These are phyloP conservation scores for Puya raimondii DNA, from an alignment of 176 grass and related monocot genomes.

Conservation along the genomic window DNA sequence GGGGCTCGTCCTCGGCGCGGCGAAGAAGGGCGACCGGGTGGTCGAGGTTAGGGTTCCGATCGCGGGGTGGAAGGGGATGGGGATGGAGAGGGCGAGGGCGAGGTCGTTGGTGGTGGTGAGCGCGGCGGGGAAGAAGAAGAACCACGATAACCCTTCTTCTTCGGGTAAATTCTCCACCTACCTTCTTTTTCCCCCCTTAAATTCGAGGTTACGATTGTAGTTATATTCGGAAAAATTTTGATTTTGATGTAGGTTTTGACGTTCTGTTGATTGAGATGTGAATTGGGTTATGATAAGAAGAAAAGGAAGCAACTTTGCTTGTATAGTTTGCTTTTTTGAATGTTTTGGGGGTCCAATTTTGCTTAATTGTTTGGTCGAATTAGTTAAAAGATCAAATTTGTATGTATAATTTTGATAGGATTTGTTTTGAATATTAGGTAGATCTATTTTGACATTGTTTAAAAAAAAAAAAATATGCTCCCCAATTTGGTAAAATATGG, in stretches of 20 bases:
- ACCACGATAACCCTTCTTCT: slow-evolving; percentile 28
- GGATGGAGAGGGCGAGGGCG: slow-evolving; percentile 21
- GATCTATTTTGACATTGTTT: no score
- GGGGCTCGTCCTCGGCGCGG: slow-evolving; percentile 20
- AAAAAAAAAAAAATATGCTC: no score
- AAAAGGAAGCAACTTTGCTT: no score
- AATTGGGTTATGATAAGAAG: background rate
- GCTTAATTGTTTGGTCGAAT: no score
- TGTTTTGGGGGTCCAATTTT: no score
- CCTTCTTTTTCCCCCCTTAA: background rate
- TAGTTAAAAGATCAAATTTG: no score
- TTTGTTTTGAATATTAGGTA: no score
- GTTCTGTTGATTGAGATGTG: slow-evolving; percentile 15
- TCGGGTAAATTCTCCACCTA: slow-evolving; percentile 30
- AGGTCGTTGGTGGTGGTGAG: slow-evolving; percentile 27
- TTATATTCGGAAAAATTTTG: slow-evolving; percentile 9
- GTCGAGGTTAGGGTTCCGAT: background rate
- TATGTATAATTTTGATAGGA: no score
- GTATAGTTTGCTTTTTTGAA: no score
- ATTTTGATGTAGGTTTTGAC: slow-evolving; percentile 18
- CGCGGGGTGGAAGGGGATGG: slow-evolving; percentile 3
- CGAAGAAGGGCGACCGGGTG: background rate
- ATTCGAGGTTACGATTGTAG: background rate
- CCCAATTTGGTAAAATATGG: no score
- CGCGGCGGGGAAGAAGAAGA: slow-evolving; percentile 55